phyloP scores from a whole-genome alignment of 805 yeast genomes.

The Starmerella scarabaei region DNA sequence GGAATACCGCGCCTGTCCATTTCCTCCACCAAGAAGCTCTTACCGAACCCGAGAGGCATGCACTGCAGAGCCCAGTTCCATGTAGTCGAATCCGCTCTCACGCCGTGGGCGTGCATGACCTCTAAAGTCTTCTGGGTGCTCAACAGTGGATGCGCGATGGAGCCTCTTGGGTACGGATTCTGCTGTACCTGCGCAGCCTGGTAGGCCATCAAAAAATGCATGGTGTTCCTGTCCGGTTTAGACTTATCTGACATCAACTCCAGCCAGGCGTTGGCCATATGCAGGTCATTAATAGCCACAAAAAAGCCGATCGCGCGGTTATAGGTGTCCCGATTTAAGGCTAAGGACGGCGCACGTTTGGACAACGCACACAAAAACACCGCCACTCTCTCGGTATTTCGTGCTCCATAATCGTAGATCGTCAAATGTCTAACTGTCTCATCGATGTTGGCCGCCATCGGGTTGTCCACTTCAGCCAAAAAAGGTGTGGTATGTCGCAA shows the following conservation, averaged over 20 bases:
- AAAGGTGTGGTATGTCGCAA: too few species aligned
- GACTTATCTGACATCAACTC: conserved; percentile 4
- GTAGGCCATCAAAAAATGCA: conserved; percentile 10
- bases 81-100: conserved; percentile 11
- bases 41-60: conserved; percentile 21
- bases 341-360: neutral
- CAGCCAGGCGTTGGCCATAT: conserved; percentile 8
- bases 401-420: neutral
- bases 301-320: conserved; percentile 15
- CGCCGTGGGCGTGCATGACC: conserved; percentile 4
- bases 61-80: conserved; percentile 18
- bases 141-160: conserved; percentile 13
- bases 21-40: conserved; percentile 19
- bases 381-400: neutral
- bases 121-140: conserved; percentile 5
- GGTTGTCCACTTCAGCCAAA: too few species aligned
- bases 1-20: conserved; percentile 17
- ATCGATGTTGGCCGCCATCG: too few species aligned
- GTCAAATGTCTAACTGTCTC: neutral
- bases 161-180: conserved; percentile 11
- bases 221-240: conserved; percentile 8
- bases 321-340: neutral
- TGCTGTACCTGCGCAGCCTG: conserved; percentile 8
- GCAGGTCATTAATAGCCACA: conserved; percentile 8
- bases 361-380: neutral